Conservation (phyloP, 345 rosid genomes). For the Linum tenue region DNA sequence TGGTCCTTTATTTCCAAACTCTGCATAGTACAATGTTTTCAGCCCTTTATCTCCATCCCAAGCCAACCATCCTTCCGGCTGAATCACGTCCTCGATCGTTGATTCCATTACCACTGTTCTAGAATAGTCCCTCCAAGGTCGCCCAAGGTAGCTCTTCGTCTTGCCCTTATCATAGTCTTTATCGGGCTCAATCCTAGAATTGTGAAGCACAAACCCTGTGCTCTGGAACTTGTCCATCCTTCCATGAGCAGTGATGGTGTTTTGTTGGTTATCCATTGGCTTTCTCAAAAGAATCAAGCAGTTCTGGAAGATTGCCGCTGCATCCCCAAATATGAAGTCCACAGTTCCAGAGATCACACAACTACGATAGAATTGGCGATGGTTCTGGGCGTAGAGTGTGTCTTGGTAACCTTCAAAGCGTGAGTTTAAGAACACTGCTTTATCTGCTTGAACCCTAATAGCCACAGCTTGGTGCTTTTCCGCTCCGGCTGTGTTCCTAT, state of each 20-base stretch:
- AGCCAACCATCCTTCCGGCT: slow-evolving; percentile 66
- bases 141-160: slow-evolving; percentile 56
- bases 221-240: slow-evolving; percentile 46
- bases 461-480: slow-evolving; percentile 71
- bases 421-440: slow-evolving; percentile 57
- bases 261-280: slow-evolving; percentile 44
- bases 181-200: slow-evolving; percentile 43
- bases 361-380: slow-evolving; percentile 69
- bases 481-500: slow-evolving; percentile 80
- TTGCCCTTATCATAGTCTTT: slow-evolving; percentile 28
- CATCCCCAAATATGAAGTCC: slow-evolving; percentile 89
- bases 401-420: slow-evolving; percentile 72
- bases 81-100: slow-evolving; percentile 39
- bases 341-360: slow-evolving; percentile 48
- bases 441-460: slow-evolving; percentile 55
- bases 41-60: slow-evolving; percentile 49
- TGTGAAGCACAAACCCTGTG: slow-evolving; percentile 72
- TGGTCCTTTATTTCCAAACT: slow-evolving; percentile 56
- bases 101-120: slow-evolving; percentile 75
- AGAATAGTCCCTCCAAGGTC: slow-evolving; percentile 69
- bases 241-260: slow-evolving; percentile 63
- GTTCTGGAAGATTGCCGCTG: slow-evolving; percentile 68
- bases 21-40: slow-evolving; percentile 50
- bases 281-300: slow-evolving; percentile 50
- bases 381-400: slow-evolving; percentile 65